Evolutionary conservation across 75 land plant species (phyloP), one percentile per base, ranked within the genome.

Genomic region (Gnetum montanum): DNA sequence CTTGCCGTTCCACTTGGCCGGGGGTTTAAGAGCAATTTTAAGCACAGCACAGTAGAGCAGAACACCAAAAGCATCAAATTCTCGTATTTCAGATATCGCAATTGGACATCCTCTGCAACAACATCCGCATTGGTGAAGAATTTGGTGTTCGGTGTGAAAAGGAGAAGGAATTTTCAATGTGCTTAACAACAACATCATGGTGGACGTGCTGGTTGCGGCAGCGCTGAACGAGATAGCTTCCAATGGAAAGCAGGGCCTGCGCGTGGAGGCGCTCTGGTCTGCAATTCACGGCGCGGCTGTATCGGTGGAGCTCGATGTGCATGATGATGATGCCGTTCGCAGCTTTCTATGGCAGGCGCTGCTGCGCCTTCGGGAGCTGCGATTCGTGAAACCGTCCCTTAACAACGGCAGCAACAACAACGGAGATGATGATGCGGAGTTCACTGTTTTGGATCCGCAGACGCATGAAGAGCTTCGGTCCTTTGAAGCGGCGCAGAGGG

Each of bases 221-320:
- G 94, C 95, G 8, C 53, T 93, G 53, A 75, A 84, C 23, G 90
- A 81, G 43, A 70, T 88, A 55, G 83, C 95, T 46, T 66, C 70
- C 11, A 57, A 56, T 7, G 83, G 81, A 29, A 24, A 59, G 8
- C 56, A 46, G 57, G 98, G 98, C 6, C 35, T 78, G 31, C 29
- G 75, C 22, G 36, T 93, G 63, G 18, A 60, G 2, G 49, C 75
- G 34, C 80, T 93, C 18, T 93, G 85, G 84, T 47, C 60, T 3
- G 43, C 46, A 6, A 71, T 93, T 40, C 61, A 61, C 43, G 35
- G 40, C 2, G 27, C 83, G 7, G 55, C 71, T 31, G 53, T 74
- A 8, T 31, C 72, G 16, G 16, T 62, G 34, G 78, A 79, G 43
- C 56, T 84, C 33, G n/a, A n/a, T n/a, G n/a, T 40, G n/a, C 60